phyloP scores from a whole-genome alignment of 192 early-diverging fungal species.

The Haplosporangium gracile region DNA sequence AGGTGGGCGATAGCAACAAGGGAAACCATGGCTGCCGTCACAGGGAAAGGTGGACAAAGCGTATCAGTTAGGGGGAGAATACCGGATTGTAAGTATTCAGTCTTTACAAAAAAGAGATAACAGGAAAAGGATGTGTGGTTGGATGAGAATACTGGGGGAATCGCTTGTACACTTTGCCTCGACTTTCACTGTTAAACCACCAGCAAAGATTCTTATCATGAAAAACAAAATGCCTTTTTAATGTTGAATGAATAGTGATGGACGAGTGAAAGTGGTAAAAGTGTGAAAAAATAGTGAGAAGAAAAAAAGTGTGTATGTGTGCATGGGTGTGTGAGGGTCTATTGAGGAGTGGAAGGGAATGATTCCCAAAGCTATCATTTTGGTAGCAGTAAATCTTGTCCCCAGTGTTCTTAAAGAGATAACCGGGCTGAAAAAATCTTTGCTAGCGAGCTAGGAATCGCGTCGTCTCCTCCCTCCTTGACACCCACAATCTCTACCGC shows the following conservation, averaged over 20 bases:
- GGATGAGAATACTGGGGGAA: too few relatives aligned
- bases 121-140: too few relatives aligned
- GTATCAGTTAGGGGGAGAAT: too few relatives aligned
- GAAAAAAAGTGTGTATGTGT: neutral
- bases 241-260: neutral
- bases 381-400: neutral
- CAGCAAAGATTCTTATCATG: neutral
- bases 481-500: neutral
- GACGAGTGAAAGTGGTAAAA: neutral
- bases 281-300: slow-evolving; percentile 4
- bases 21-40: too few relatives aligned
- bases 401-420: slow-evolving; percentile 12
- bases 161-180: too few relatives aligned
- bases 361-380: neutral
- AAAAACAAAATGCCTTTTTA: neutral
- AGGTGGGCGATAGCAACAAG: too few relatives aligned
- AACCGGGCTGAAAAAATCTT: slow-evolving; percentile 46
- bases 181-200: neutral
- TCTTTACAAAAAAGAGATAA: too few relatives aligned
- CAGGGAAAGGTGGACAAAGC: too few relatives aligned
- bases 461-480: slow-evolving; percentile 6
- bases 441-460: slow-evolving; percentile 33
- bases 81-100: too few relatives aligned
- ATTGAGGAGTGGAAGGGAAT: neutral
- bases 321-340: neutral